phyloP scores from a whole-genome alignment of 2,329 filamentous ascomycete species.

The Boeremia lycopersici region DNA sequence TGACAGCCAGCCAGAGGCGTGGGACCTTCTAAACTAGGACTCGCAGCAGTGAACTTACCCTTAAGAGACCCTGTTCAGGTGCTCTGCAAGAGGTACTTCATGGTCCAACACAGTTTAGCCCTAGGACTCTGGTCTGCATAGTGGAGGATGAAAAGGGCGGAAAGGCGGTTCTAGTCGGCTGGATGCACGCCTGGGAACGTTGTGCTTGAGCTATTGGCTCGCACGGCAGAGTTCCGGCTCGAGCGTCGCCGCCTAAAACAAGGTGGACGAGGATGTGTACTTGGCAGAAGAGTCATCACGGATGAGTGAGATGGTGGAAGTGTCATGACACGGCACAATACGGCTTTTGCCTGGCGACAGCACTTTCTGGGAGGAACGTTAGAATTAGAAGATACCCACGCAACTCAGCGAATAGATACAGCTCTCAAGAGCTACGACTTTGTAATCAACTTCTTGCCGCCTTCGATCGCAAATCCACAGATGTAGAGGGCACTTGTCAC shows the following conservation, averaged over 20 bases:
- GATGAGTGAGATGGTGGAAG: conserved; percentile 13
- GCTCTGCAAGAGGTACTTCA: conserved; percentile 22
- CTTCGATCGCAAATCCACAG: not conserved
- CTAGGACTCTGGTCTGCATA: conserved; percentile 46
- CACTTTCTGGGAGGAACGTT: not conserved
- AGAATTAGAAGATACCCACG: conserved; percentile 1
- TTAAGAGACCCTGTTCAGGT: not conserved
- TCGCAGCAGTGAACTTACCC: conserved; percentile 45
- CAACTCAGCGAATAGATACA: not conserved
- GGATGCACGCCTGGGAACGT: conserved; percentile 41
- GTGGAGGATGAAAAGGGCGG: conserved; percentile 25
- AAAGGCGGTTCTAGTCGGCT: conserved; percentile 30
- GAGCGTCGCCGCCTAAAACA: conserved; percentile 46
- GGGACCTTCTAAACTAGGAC: conserved; percentile 45
- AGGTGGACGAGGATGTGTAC: conserved; percentile 28
- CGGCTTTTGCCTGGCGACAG: not conserved
- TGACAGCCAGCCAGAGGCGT: conserved; percentile 44
- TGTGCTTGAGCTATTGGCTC: conserved; percentile 36
- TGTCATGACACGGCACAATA: not conserved
- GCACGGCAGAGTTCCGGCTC: conserved; percentile 27
- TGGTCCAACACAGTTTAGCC: conserved; percentile 47
- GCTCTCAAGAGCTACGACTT: not conserved
- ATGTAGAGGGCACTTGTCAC: not conserved
- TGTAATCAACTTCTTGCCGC: too few relatives aligned
- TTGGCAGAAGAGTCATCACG: conserved; percentile 41